Evolutionary conservation across 2,329 filamentous ascomycete species (phyloP), one percentile per base, ranked within the genome.

Genomic region (Cryphonectria nitschkei): DNA sequence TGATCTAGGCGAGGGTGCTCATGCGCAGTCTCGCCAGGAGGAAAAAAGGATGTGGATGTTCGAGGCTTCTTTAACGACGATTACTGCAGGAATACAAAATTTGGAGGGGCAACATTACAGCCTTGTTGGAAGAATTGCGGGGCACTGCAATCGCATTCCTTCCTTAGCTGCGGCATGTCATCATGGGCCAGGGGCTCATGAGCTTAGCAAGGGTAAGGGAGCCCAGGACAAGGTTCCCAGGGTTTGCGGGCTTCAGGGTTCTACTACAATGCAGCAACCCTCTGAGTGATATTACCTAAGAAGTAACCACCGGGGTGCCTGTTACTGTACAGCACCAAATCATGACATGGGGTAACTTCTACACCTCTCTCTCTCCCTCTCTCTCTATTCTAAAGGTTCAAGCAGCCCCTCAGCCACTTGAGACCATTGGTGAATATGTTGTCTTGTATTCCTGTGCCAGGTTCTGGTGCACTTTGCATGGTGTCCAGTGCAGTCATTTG

Each of bases 81-180:
- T 43, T 19, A n/a, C 62, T 32, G 37, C 26, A n/a, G 16, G 26
- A 29, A 50, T 9, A 16, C 22, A 37, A 63, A 41, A 5, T 39
- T 69, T 69, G 54, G 68, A 69, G 68, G 68, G 68, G 68, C 52
- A 66, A 66, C 29, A 61, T 34, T 69, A 60, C 43, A 39, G 22
- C 9, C 26, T 61, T 61, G 54, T 34, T 50, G 46, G 22, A n/a
- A 13, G n/a, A 34, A 63, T 46, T 65, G 68, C 54, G 52, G 61
- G 52, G 68, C 68, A 62, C 34, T 58, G 58, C 32, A 60, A 7
- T 19, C 8, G 32, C 32, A 16, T 13, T 37, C 26, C 26, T 26
- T 26, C 26, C 26, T 26, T 26, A 26, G 26, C 26, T 26, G 26
- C 26, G 22, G 34, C n/a, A 50, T 64, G 62, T 50, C 62, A 64